These are phyloP conservation scores for Populus pruinosa DNA, from an alignment of 345 rosid genomes.

Conservation along the genomic window DNA sequence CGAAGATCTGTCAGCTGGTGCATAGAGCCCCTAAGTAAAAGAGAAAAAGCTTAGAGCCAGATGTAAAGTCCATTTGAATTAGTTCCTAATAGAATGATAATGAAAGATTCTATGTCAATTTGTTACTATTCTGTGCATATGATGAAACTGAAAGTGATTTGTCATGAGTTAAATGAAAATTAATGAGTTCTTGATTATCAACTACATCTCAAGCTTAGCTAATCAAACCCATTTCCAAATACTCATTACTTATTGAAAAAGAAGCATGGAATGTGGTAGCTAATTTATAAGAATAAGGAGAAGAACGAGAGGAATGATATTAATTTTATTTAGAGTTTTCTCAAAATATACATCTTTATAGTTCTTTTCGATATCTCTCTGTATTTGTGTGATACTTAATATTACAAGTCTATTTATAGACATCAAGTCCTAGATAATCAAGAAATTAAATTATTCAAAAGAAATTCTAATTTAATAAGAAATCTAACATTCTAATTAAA, in stretches of 20 bases:
- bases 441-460: too few relatives aligned
- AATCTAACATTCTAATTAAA: too few relatives aligned
- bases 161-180: background rate
- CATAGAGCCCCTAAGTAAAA: background rate
- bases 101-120: background rate
- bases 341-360: too few relatives aligned
- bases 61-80: background rate
- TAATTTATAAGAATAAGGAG: background rate
- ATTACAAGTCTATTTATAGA: too few relatives aligned
- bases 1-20: slow-evolving; percentile 16
- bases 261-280: too few relatives aligned
- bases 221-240: background rate
- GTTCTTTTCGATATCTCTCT: too few relatives aligned
- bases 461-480: too few relatives aligned
- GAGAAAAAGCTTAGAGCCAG: background rate
- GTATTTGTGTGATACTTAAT: too few relatives aligned
- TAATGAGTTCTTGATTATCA: background rate
- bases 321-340: background rate
- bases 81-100: background rate
- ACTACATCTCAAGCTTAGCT: background rate
- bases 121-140: background rate
- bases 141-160: background rate
- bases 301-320: too few relatives aligned
- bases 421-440: too few relatives aligned
- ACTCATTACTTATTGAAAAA: background rate